Percentiles rank a stretch among this genome's conserved stretches.
Evolutionary conservation across 2,329 filamentous ascomycete species (phyloP).

Genomic region (Pochonia chlamydosporia): DNA sequence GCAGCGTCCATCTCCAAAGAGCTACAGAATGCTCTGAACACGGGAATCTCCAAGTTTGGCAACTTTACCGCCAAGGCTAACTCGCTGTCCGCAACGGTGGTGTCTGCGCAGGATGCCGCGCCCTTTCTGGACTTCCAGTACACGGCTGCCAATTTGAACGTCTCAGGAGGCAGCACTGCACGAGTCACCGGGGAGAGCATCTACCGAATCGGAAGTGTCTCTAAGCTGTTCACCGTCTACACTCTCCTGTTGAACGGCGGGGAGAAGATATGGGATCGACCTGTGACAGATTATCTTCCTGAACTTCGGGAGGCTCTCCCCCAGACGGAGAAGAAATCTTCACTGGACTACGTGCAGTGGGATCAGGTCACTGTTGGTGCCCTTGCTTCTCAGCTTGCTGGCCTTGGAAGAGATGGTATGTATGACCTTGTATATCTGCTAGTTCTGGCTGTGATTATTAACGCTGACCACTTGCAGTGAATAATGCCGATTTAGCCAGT

Average conservation of each 20-base stretch:
- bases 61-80: conserved; percentile 7
- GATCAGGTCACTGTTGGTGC: conserved; percentile 12
- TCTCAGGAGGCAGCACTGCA: conserved; percentile 9
- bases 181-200: conserved; percentile 4
- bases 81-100: conserved; percentile 9
- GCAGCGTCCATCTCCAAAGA: neutral
- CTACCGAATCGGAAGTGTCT: conserved; percentile 13
- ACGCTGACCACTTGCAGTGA: neutral
- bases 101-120: conserved; percentile 3
- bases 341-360: conserved; percentile 9
- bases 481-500: conserved; percentile 5
- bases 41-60: conserved; percentile 5
- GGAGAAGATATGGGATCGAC: conserved; percentile 15
- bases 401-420: conserved; percentile 12
- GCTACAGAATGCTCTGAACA: conserved; percentile 2
- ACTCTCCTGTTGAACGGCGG: conserved; percentile 17
- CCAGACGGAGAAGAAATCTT: neutral
- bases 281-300: conserved; percentile 20
- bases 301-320: conserved; percentile 11
- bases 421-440: too few species aligned
- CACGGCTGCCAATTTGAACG: conserved; percentile 8
- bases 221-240: conserved; percentile 16
- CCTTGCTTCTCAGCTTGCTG: conserved; percentile 13
- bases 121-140: conserved; percentile 10
- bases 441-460: too few species aligned